Evolutionary conservation across 371 early-diverging fungal species (phyloP).

Genomic region (Mucor lusitanicus): DNA sequence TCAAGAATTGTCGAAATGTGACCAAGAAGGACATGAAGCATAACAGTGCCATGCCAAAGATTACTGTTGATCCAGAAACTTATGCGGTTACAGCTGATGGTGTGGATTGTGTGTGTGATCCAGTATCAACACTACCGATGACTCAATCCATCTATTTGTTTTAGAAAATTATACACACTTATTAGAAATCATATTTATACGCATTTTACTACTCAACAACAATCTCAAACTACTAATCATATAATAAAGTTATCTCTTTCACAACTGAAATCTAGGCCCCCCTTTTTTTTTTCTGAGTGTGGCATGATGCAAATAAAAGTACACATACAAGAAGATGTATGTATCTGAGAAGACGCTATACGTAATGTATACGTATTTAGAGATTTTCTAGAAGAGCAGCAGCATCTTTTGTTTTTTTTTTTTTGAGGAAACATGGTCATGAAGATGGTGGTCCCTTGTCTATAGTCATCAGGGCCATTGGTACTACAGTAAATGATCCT

Average conservation of each 20-base stretch:
- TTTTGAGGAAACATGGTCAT: too few species aligned
- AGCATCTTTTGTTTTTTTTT: too few species aligned
- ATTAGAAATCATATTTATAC: not conserved
- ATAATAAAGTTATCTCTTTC: not conserved
- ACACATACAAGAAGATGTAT: too few species aligned
- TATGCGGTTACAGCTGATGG: slow-evolving; percentile 86
- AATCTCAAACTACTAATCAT: not conserved
- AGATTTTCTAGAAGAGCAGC: too few species aligned
- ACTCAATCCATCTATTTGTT: slow-evolving; percentile 77
- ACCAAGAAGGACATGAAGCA: slow-evolving; percentile 86
- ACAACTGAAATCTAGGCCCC: not conserved
- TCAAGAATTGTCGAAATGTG: slow-evolving; percentile 74
- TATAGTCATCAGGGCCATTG: too few species aligned
- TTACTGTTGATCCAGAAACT: slow-evolving; percentile 89
- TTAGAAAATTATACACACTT: slow-evolving; percentile 33
- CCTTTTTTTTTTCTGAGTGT: not conserved
- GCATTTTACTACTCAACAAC: not conserved
- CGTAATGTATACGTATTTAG: not conserved
- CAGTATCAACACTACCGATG: slow-evolving; percentile 73
- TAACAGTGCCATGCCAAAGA: slow-evolving; percentile 74
- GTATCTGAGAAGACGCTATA: not conserved
- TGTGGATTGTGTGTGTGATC: slow-evolving; percentile 64
- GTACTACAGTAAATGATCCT: too few species aligned
- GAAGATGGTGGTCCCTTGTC: too few species aligned
- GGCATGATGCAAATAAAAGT: not conserved